Base-by-base conservation (phyloP, 2,329 filamentous ascomycete genomes). In the Stachybotrys echinatus region DNA sequence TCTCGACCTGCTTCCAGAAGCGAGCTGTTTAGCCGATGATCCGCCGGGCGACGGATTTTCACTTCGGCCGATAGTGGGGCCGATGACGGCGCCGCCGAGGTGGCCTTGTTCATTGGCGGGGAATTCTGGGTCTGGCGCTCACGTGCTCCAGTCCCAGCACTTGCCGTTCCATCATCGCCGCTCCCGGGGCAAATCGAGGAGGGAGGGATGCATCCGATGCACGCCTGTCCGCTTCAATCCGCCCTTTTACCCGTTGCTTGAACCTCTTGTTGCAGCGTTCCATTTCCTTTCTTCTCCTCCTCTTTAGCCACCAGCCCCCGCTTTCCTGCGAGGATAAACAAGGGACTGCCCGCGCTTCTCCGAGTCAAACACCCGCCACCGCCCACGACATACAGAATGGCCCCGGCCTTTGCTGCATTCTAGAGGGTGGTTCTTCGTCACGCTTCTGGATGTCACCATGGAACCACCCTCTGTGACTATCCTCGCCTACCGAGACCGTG, bases 391-490 rank as follows among this genome's bases (percentile, higher is more conserved):
- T 37, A n/a, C n/a, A n/a, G n/a, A 55, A 64, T 54, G 54, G 60
- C 65, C 58, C 51, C 68, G 54, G 65, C 67, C 66, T 65, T 63
- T 68, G 70, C 70, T 75, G 71, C 70, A 53, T 74, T 74, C 56
- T 81, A 78, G 74, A 77, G 75, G 75, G 76, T 79, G 75, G 76
- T 67, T 64, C 63, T 70, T 64, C 54, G 55, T 57, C 48, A 64
- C 48, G 50, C 46, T 50, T 52, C 67, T 66, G 64, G 64, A 63
- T 60, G 68, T 73, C 70, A 69, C 71, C 65, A 81, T 81, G 79
- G 77, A 71, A 76, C 74, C 76, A 77, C 75, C 75, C 74, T 79
- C 75, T 64, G 65, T 66, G 70, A 70, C 65, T 61, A 63, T 58
- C 62, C 64, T 67, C 60, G 63, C 65, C 51, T 50, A 62, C 53